Conservation (phyloP, 2,329 filamentous ascomycete genomes). For the Ophiostoma ulmi region DNA sequence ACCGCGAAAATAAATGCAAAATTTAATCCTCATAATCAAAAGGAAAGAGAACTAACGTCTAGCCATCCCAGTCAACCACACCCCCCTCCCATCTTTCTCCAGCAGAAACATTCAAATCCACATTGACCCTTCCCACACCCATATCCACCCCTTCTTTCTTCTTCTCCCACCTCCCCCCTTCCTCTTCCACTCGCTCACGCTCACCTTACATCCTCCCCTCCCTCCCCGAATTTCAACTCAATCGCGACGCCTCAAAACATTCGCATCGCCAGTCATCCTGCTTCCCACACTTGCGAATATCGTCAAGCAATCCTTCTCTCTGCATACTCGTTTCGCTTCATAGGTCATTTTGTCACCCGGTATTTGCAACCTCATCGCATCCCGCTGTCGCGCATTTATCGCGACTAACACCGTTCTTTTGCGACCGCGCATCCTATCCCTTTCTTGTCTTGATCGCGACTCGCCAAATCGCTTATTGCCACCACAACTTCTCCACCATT, state of each 20-base stretch:
- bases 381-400: conserved; percentile 6
- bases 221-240: conserved; percentile 10
- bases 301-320: not conserved
- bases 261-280: not conserved
- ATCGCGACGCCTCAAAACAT: conserved; percentile 3
- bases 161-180: conserved; percentile 10
- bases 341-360: not conserved
- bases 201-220: conserved; percentile 14
- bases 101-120: conserved; percentile 14
- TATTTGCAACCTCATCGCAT: not conserved
- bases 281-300: not conserved
- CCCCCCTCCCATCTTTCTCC: conserved; percentile 9
- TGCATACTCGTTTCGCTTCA: not conserved
- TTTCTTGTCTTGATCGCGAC: conserved; percentile 7
- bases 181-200: conserved; percentile 8
- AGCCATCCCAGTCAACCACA: conserved; percentile 10
- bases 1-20: conserved; percentile 12
- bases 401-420: conserved; percentile 1
- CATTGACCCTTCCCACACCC: conserved; percentile 4
- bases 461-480: not conserved
- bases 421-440: not conserved
- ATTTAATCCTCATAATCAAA: conserved; percentile 12
- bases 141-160: conserved; percentile 12
- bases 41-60: not conserved
- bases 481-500: not conserved